Evolutionary conservation across 768 basidiomycete genomes (phyloP).

Genomic region (Pleurotus pulmonarius): DNA sequence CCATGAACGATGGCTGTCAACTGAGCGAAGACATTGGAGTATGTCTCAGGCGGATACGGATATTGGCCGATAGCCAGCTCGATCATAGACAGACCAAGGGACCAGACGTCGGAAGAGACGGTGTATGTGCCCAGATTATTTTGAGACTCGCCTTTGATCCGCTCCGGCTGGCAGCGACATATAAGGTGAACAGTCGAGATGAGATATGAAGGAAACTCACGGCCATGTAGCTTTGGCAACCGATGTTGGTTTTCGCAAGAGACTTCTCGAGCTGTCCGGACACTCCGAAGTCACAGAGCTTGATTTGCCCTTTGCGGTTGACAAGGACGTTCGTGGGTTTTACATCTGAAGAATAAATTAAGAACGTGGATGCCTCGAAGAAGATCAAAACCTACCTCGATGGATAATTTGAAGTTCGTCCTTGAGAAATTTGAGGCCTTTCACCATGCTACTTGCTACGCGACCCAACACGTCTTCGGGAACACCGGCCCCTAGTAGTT

Average conservation of each 20-base stretch:
- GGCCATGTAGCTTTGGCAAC: slow-evolving; percentile 99
- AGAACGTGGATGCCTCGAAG: background rate
- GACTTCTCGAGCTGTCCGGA: slow-evolving; percentile 96
- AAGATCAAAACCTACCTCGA: slow-evolving; percentile 32
- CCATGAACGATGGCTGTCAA: slow-evolving; percentile 94
- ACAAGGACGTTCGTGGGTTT: slow-evolving; percentile 94
- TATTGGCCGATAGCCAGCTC: slow-evolving; percentile 89
- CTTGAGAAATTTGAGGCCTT: slow-evolving; percentile 92
- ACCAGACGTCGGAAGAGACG: slow-evolving; percentile 97
- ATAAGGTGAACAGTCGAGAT: background rate
- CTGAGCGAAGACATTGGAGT: slow-evolving; percentile 95
- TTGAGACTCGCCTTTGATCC: slow-evolving; percentile 92
- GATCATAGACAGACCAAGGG: slow-evolving; percentile 89
- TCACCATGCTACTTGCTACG: slow-evolving; percentile 79
- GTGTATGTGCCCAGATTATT: slow-evolving; percentile 88
- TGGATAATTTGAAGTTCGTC: slow-evolving; percentile 84
- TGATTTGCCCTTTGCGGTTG: slow-evolving; percentile 84
- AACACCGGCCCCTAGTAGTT: slow-evolving; percentile 57
- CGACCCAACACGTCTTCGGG: slow-evolving; percentile 81
- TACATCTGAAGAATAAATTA: slow-evolving; percentile 51
- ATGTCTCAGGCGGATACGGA: slow-evolving; percentile 97
- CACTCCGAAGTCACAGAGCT: slow-evolving; percentile 98
- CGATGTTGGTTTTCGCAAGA: slow-evolving; percentile 96
- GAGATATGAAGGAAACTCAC: slow-evolving; percentile 40
- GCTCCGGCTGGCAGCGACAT: slow-evolving; percentile 66